Percentiles rank a stretch among this genome's conserved stretches.
These are phyloP conservation scores for Stephanodiscus minutulus DNA, from an alignment of 108 stramenopile species.

Conservation along the genomic window DNA sequence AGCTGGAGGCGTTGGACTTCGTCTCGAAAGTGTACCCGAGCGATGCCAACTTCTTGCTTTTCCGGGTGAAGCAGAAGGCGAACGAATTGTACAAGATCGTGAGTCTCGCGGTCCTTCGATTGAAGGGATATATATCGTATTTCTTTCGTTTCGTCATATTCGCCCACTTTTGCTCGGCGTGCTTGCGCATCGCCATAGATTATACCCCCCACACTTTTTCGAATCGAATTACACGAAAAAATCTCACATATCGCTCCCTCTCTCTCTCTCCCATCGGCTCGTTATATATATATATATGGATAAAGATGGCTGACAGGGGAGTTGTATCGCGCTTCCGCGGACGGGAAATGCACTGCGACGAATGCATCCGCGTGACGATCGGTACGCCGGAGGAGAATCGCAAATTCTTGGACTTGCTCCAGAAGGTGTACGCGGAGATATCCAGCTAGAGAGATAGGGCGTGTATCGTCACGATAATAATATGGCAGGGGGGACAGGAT, in stretches of 20 bases:
- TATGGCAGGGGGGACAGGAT: neutral
- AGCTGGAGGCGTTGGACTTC: slow-evolving; percentile 69
- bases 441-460: slow-evolving; percentile 5
- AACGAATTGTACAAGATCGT: slow-evolving; percentile 79
- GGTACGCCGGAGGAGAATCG: slow-evolving; percentile 89
- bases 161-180: too few species aligned
- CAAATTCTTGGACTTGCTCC: slow-evolving; percentile 68
- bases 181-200: too few species aligned
- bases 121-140: neutral
- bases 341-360: slow-evolving; percentile 88
- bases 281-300: too few species aligned
- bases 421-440: slow-evolving; percentile 46
- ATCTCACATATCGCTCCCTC: neutral
- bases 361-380: slow-evolving; percentile 94
- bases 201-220: too few species aligned
- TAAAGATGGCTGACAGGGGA: slow-evolving; percentile 86
- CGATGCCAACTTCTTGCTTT: slow-evolving; percentile 92
- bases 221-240: neutral
- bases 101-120: too few species aligned
- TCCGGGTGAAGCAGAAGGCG: slow-evolving; percentile 76
- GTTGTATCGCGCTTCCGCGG: slow-evolving; percentile 94
- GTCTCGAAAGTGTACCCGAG: slow-evolving; percentile 79
- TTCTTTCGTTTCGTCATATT: neutral
- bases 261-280: neutral
- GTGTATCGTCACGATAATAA: neutral